Evolutionary conservation across 768 basidiomycete species (phyloP), one percentile per base, ranked within the genome.

Genomic region (Boletellus ananiceps): DNA sequence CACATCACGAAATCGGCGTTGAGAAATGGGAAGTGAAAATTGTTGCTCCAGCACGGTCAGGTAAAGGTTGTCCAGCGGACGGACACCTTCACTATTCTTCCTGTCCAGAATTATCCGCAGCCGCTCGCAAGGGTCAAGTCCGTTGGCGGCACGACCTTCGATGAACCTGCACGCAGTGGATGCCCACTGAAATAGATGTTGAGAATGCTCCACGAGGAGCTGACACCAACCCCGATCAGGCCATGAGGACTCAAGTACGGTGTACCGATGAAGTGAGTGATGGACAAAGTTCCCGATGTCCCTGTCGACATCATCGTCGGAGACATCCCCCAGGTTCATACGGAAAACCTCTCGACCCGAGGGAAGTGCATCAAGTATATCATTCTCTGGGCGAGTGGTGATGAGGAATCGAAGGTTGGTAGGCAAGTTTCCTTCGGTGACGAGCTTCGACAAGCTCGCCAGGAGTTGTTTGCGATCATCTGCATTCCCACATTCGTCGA

Each of bases 111-210:
- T 19, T 3, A 19, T 19, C 19, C 19, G 19, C 19, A 19, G 19
- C 19, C 32, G 49, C 14, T 46, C 21, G 12, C 8, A n/a, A 9
- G 5, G 9, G 3, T 21, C 8, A 4, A 32, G 40, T 6, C 50
- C 50, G 3, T 4, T 8, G 14, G 47, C 12, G 13, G 14, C 21
- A 14, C 19, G 13, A 8, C 57, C 53, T 40, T 43, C 39, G 19
- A 65, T 58, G 21, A 45, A 52, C 4, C 36, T 27, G 47, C 63
- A 63, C 0, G 51, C 63, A 0, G 53, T 54, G 12, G 38, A 51
- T 1, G 57, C 63, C 63, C 63, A 64, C 42, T 61, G 53, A 25
- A 65, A 65, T 5, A 62, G 52, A 8, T 50, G 53, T 8, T 63
- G 47, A 0, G 56, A 55, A 12, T 29, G 54, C 8, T 54, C n/a